phyloP scores from a whole-genome alignment of 306 rosid genomes.

The Ceratonia siliqua region DNA sequence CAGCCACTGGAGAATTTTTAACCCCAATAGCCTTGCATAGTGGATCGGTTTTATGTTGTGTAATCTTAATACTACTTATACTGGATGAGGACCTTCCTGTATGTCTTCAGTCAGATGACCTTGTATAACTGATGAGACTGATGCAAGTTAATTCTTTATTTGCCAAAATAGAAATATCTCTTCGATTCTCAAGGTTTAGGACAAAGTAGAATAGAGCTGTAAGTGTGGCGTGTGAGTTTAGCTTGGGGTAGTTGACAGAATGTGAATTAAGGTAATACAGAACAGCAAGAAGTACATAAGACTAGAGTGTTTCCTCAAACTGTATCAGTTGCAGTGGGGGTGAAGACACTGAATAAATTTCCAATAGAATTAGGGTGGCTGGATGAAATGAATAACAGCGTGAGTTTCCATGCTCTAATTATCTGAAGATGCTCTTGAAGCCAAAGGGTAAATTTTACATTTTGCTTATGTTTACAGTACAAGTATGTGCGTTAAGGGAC shows the following conservation, averaged over 20 bases:
- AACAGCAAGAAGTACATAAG: neutral
- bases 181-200: neutral
- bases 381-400: too few relatives aligned
- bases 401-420: too few relatives aligned
- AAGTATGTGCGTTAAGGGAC: neutral
- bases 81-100: neutral
- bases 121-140: neutral
- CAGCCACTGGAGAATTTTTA: neutral
- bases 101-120: neutral
- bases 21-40: neutral
- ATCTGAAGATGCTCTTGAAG: neutral
- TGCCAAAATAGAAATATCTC: neutral
- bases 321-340: neutral
- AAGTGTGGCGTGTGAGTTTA: neutral
- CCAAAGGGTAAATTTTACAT: too few relatives aligned
- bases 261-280: neutral
- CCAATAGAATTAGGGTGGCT: neutral
- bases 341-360: too few relatives aligned
- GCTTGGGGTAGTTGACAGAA: neutral
- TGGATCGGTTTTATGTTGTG: neutral
- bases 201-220: neutral
- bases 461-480: neutral
- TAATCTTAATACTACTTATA: neutral
- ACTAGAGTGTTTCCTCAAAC: too few relatives aligned
- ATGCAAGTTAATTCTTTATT: neutral